Evolutionary conservation across 495 filamentous ascomycete species (phyloP), one percentile per base, ranked within the genome.

Genomic region (Trichoderma gamsii): DNA sequence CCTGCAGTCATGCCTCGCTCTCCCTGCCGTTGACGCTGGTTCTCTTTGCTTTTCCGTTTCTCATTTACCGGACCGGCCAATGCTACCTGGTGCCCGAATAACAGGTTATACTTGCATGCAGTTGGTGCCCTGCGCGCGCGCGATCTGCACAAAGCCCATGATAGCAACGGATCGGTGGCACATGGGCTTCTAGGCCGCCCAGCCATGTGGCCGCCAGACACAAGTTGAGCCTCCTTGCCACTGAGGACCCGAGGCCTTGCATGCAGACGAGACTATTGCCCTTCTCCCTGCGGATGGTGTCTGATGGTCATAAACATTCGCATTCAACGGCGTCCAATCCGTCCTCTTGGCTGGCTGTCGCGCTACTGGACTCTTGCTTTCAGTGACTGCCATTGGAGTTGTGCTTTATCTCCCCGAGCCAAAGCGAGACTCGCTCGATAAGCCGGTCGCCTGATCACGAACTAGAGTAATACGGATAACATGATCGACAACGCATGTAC

Each of bases 131-230:
- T 52, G 49, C 56, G 25, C 56, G n/a, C 56, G 25, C 56, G 25
- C 56, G 56, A 61, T 61, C 56, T 27, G 25, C 56, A 32, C 23
- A 12, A 29, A 13, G 56, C 23, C 56, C 56, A 29, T 29, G 0
- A 23, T 32, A 32, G 29, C 56, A 61, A 32, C 15, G 56, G 56
- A 61, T 61, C 56, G 56, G 23, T 27, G 56, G 56, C 56, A 61
- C 56, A 61, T 61, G 25, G 56, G 56, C 56, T 23, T 61, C 56
- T 61, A 18, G 56, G 25, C 56, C 56, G 23, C 16, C 56, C 56
- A 32, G 56, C 56, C 56, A 61, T 32, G 27, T 61, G 56, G 56
- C 56, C 56, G 56, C 56, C 56, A 61, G 27, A 61, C 25, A 61
- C 56, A 32, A 29, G 3, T n/a, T 5, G 25, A 27, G 56, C 27